A percentile compares a stretch with the other conserved stretches of the same genome.
Evolutionary conservation across 2,329 filamentous ascomycete species (phyloP).

Genomic region (Leptoxyphium fumago): DNA sequence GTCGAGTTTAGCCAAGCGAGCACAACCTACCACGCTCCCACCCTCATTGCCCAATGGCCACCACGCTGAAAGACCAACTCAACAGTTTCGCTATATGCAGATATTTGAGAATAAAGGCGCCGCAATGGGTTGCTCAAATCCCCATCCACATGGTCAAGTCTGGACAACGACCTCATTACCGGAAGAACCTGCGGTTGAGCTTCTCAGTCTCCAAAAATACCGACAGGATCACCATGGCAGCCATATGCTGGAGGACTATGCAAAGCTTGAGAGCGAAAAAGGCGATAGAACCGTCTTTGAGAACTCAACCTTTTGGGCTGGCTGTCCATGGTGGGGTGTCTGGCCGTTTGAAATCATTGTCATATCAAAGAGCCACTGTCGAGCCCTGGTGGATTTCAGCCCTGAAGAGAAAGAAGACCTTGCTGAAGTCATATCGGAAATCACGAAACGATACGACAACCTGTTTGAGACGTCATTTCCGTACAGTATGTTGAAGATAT

Average conservation of each 20-base stretch:
- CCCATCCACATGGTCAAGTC: constrained; percentile 90
- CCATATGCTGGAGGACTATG: constrained; percentile 77
- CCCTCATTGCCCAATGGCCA: constrained; percentile 24
- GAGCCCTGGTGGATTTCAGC: constrained; percentile 69
- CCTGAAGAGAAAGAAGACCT: constrained; percentile 56
- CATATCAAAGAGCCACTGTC: constrained; percentile 68
- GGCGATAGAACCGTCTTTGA: constrained; percentile 76
- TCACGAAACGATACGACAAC: constrained; percentile 88
- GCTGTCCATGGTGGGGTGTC: constrained; percentile 94
- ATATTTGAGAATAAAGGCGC: constrained; percentile 99
- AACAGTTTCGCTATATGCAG: constrained; percentile 92
- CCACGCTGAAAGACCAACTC: constrained; percentile 40
- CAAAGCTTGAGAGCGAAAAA: constrained; percentile 65
- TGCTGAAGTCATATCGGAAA: constrained; percentile 73
- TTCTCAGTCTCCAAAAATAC: constrained; percentile 67
- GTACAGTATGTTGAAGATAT: constrained; percentile 49
- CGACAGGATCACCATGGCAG: constrained; percentile 53
- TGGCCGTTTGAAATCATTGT: constrained; percentile 97
- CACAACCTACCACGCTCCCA: constrained; percentile 31
- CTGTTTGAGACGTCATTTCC: constrained; percentile 93
- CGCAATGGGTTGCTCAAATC: constrained; percentile 97
- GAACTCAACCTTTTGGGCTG: constrained; percentile 68
- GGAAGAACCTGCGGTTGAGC: constrained; percentile 72
- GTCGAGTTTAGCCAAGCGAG: constrained; percentile 44
- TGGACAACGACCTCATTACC: constrained; percentile 89